Conservation (phyloP, 2,329 filamentous ascomycete genomes). For the Arachnomyces sp. region DNA sequence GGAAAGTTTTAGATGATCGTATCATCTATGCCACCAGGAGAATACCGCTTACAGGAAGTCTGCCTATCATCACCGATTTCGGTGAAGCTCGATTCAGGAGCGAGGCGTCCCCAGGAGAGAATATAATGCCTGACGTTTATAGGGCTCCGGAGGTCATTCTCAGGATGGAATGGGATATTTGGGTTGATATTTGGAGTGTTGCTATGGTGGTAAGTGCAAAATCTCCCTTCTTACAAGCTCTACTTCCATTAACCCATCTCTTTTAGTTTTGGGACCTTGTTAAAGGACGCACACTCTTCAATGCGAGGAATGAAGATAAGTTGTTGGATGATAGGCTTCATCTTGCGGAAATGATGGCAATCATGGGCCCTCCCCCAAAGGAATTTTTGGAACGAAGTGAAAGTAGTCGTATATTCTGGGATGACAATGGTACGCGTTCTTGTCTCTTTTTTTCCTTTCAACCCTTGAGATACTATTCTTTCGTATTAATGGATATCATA, state of each 20-base stretch:
- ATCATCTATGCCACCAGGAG: too few relatives aligned
- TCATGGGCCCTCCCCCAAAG: constrained; percentile 4
- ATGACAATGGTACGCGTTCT: constrained; percentile 4
- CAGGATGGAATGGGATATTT: constrained; percentile 17
- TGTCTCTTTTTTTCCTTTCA: too few relatives aligned
- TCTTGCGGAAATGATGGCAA: constrained; percentile 5
- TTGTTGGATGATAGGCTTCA: constrained; percentile 6
- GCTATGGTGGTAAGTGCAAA: constrained; percentile 16
- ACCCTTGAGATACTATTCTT: too few relatives aligned
- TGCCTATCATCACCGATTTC: constrained; percentile 37
- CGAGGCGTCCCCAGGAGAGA: constrained; percentile 5
- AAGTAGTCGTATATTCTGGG: constrained; percentile 3
- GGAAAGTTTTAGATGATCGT: too few relatives aligned
- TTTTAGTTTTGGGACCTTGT: constrained; percentile 10
- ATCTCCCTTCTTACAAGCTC: too few relatives aligned
- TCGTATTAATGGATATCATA: too few relatives aligned
- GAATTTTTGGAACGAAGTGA: constrained; percentile 5
- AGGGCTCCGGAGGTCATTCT: constrained; percentile 18
- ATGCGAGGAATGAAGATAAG: background rate
- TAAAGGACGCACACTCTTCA: constrained; percentile 1
- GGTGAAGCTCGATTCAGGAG: constrained; percentile 32
- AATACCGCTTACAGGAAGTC: constrained; percentile 5
- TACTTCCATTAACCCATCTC: too few relatives aligned
- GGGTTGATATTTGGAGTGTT: constrained; percentile 20
- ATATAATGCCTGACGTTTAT: constrained; percentile 17